A percentile compares a stretch with the other conserved stretches of the same genome.
phyloP scores from a whole-genome alignment of 176 grass and related monocot genomes.

The Hordeum marinum region DNA sequence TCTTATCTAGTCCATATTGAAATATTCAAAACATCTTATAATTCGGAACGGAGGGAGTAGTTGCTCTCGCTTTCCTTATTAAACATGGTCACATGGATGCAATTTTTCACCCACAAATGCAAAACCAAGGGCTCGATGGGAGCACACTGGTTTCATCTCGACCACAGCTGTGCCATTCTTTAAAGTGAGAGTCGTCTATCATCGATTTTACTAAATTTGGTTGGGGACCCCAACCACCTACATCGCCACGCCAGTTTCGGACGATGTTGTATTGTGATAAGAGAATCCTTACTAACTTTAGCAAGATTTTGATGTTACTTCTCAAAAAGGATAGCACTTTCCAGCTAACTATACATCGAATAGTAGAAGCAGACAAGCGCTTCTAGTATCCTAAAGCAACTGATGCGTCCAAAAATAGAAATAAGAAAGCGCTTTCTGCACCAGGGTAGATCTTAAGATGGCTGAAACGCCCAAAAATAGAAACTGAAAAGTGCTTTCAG shows the following conservation, averaged over 20 bases:
- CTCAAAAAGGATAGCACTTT: not conserved
- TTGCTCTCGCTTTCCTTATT: too few relatives aligned
- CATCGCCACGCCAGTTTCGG: not conserved
- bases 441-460: not conserved
- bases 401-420: slow-evolving; percentile 2
- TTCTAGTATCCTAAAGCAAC: not conserved
- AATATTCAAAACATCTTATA: too few relatives aligned
- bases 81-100: too few relatives aligned
- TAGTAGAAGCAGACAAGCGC: not conserved
- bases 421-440: not conserved
- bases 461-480: not conserved
- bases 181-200: not conserved
- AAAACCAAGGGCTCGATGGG: too few relatives aligned
- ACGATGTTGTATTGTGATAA: not conserved
- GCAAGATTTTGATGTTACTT: not conserved
- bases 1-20: too few relatives aligned
- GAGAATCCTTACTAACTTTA: not conserved
- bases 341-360: not conserved
- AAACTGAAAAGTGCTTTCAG: not conserved
- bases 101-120: too few relatives aligned
- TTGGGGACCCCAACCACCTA: not conserved
- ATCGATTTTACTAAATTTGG: not conserved
- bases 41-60: too few relatives aligned
- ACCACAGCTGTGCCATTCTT: not conserved
- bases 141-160: too few relatives aligned